These are phyloP conservation scores for Monosporozyma aquatica DNA, from an alignment of 805 yeast species.

Conservation along the genomic window DNA sequence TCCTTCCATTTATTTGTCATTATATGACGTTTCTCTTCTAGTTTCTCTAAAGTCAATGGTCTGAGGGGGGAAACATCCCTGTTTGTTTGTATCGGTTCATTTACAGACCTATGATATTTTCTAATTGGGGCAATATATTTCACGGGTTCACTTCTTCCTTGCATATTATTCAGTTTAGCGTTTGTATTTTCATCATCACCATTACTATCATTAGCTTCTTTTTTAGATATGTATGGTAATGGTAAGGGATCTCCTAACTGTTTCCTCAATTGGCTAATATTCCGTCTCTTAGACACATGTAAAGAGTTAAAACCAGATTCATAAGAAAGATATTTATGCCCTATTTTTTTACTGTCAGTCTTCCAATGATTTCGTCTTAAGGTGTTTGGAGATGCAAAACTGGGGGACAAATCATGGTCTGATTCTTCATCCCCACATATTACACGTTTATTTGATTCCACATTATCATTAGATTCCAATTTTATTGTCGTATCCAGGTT, in stretches of 20 bases:
- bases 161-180: background rate
- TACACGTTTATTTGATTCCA: too few species aligned
- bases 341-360: too few species aligned
- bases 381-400: background rate
- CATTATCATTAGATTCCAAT: background rate
- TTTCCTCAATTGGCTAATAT: constrained; percentile 6
- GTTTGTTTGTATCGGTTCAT: too few species aligned
- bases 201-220: background rate
- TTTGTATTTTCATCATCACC: too few species aligned
- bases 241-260: constrained; percentile 34
- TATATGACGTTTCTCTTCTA: constrained; percentile 9
- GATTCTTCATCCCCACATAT: background rate
- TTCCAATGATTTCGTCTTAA: background rate
- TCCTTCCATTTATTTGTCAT: constrained; percentile 3
- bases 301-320: too few species aligned
- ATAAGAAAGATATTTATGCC: too few species aligned
- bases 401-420: background rate
- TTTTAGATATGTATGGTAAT: constrained; percentile 26
- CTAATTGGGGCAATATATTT: background rate
- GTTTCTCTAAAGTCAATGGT: constrained; percentile 3
- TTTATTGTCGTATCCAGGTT: background rate
- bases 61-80: background rate
- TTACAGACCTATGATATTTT: too few species aligned
- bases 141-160: background rate
- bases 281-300: background rate